Evolutionary conservation across 441 rosid species (phyloP), one percentile per base, ranked within the genome.

Genomic region (Brassica balearica): DNA sequence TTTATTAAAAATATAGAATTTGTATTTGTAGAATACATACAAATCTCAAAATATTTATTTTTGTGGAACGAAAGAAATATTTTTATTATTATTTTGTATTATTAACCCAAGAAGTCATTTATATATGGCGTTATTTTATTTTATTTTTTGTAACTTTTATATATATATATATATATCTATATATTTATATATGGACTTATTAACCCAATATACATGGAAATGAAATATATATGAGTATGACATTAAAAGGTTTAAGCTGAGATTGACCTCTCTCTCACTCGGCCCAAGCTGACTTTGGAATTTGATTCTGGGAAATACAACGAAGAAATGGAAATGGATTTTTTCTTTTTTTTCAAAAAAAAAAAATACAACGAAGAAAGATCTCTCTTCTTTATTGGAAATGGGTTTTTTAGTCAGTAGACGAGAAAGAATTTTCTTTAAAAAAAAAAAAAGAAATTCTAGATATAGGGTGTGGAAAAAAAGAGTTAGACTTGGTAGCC

Each of bases 241-340:
- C 38, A 59, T 15, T 34, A 23, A 15, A 65, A 51, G 15, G 17
- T 34, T 27, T 55, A 29, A 53, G 55, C 64, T 61, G 74, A 74
- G 14, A 36, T 55, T 69, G 79, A 69, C 75, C 22, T 51, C 71
- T 27, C 25, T 62, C 59, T 60, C 73, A 43, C 77, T 71, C 48
- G 17, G 22, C 25, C 29, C 51, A 72, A 68, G 64, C 69, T 67
- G 65, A 68, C 69, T 61, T 64, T 56, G 15, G 75, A 56, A 63
- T 69, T 74, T 63, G 68, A 56, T 69, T 25, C 32, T 72, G 43
- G 25, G 53, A 65, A 32, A 65, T 46, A n/a, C n/a, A n/a, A n/a
- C n/a, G n/a, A n/a, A n/a, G n/a, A n/a, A n/a, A n/a, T n/a, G n/a
- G n/a, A n/a, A n/a, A n/a, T n/a, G n/a, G n/a, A n/a, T n/a, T n/a